These are phyloP conservation scores for Peniophora sp. DNA, from an alignment of 1,284 basidiomycete genomes.

Conservation along the genomic window DNA sequence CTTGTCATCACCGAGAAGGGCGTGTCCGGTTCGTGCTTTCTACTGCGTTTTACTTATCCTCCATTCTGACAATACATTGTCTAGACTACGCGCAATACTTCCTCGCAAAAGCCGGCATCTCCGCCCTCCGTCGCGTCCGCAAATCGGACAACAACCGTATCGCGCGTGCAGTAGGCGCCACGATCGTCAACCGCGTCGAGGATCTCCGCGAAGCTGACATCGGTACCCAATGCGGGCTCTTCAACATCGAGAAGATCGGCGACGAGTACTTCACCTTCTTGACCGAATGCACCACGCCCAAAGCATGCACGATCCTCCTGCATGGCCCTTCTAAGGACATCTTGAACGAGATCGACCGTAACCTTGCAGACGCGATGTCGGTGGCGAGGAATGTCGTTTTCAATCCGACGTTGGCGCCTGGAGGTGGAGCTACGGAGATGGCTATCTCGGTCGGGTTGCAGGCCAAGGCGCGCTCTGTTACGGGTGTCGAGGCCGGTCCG, in stretches of 20 bases:
- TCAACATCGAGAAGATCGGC: slow-evolving; percentile 95
- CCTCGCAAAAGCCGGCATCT: slow-evolving; percentile 84
- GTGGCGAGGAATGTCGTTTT: slow-evolving; percentile 97
- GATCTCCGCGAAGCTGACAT: slow-evolving; percentile 90
- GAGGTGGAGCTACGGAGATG: slow-evolving; percentile 98
- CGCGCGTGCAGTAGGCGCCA: slow-evolving; percentile 91
- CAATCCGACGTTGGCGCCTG: slow-evolving; percentile 85
- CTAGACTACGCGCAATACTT: slow-evolving; percentile 92
- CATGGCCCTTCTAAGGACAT: slow-evolving; percentile 98
- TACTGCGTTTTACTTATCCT: background rate
- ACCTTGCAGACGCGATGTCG: slow-evolving; percentile 96
- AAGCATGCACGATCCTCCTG: slow-evolving; percentile 98
- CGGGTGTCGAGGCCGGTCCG: slow-evolving; percentile 85
- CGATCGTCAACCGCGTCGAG: slow-evolving; percentile 95
- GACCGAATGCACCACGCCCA: slow-evolving; percentile 86
- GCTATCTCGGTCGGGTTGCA: slow-evolving; percentile 88
- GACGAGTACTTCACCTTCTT: slow-evolving; percentile 99
- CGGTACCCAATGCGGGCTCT: slow-evolving; percentile 89
- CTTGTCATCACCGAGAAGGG: slow-evolving; percentile 97
- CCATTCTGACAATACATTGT: background rate
- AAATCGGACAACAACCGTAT: slow-evolving; percentile 99
- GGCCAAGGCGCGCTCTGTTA: slow-evolving; percentile 73
- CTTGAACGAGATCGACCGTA: slow-evolving; percentile 96
- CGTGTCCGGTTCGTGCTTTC: slow-evolving; percentile 64
- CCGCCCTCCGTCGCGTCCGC: slow-evolving; percentile 89